Evolutionary conservation across 306 rosid genomes (phyloP).

Genomic region (Datisca glomerata): DNA sequence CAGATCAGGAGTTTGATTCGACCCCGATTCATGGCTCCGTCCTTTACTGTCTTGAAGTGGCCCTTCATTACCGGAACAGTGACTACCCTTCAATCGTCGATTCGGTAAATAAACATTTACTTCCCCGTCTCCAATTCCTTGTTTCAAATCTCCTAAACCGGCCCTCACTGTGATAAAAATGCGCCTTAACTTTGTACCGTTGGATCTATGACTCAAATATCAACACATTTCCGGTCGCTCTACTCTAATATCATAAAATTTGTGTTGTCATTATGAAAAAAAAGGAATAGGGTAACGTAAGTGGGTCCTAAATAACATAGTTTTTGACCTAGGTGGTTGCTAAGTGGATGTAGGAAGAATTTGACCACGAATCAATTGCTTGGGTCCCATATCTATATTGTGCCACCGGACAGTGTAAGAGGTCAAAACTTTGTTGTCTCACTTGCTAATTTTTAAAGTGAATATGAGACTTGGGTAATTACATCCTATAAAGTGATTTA

Average conservation of each 20-base stretch:
- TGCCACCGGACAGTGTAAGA: constrained; percentile 26
- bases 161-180: background rate
- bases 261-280: too few relatives aligned
- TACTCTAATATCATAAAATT: too few relatives aligned
- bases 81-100: constrained; percentile 38
- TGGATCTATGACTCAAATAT: too few relatives aligned
- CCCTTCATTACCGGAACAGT: constrained; percentile 40
- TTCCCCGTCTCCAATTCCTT: background rate
- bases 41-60: constrained; percentile 82
- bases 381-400: constrained; percentile 25
- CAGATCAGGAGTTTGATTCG: constrained; percentile 37
- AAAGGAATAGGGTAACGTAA: too few relatives aligned
- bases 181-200: constrained; percentile 9
- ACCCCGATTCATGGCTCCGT: constrained; percentile 50
- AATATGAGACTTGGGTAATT: too few relatives aligned
- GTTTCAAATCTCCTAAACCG: constrained; percentile 5
- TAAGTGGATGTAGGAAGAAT: constrained; percentile 14
- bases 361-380: constrained; percentile 14
- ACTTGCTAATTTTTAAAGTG: too few relatives aligned
- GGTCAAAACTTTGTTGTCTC: too few relatives aligned
- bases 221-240: too few relatives aligned
- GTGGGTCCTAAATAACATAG: too few relatives aligned
- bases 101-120: constrained; percentile 32
- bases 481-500: too few relatives aligned
- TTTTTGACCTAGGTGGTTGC: constrained; percentile 39